Evolutionary conservation across 306 rosid species (phyloP), one percentile per base, ranked within the genome.

Genomic region (Quercus dentata): DNA sequence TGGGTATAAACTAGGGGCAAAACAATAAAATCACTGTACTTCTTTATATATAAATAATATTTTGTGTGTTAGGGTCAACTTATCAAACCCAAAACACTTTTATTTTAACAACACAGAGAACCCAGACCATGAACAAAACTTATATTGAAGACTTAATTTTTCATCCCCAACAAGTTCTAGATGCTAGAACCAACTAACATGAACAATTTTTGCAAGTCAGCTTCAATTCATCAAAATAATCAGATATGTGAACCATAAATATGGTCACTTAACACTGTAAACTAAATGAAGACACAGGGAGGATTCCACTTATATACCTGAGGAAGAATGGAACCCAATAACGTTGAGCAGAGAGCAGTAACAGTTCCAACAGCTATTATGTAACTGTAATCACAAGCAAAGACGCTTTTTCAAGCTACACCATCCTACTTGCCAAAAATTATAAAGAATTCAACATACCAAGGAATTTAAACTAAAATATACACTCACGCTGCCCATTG

Each of bases 261-360:
- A 62, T 6, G 28, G 68, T 62, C 67, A 1, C 14, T 62, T 62
- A 21, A 59, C 31, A 64, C 38, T 10, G 1, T 1, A 30, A 15
- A 30, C 70, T 7, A 64, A 14, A 68, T 18, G 23, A 75, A 31
- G 69, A 49, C 35, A 41, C 19, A 13, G n/a, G n/a, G 13, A 74
- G 41, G 59, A 25, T 49, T 71, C 31, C 67, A 71, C 56, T 31
- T 35, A 77, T 69, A 74, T 85, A 94, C 98, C 98, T 94, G 99
- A 41, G 99, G 99, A 82, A 94, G 94, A 78, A 92, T 63, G 38
- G 97, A 90, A 68, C 99, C 99, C 92, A 94, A 77, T 88, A 94
- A 85, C 28, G 97, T 86, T 41, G 99, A 86, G 85, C 90, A 91
- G 69, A 92, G 97, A 52, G 97, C 94, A 23, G 94, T 94, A 76